Base-by-base conservation (phyloP, 345 rosid genomes). In the Camelina hispida region DNA sequence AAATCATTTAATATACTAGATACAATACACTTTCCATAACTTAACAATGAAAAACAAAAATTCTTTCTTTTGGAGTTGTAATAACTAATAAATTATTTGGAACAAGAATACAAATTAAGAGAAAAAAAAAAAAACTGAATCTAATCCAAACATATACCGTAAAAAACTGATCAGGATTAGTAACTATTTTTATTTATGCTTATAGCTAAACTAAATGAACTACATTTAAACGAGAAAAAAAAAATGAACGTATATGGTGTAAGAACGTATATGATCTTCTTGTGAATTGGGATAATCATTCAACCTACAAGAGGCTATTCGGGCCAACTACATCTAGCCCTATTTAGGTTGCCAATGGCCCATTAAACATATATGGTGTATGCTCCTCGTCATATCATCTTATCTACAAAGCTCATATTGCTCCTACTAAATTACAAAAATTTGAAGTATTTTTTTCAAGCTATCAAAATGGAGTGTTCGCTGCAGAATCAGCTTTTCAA, bases 401-500 rank as follows among this genome's bases (percentile, higher is more conserved):
- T 76, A 76, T 76, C 79, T 42, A 20, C 57, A 76, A 69, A 44
- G 32, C 25, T 8, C 55, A 69, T 25, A 69, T 62, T 69, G 55
- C 42, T 53, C 9, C 32, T 35, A 62, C 72, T 64, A 55, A 66
- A 64, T 9, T 70, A 75, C 68, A 68, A 76, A 69, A 62, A 9
- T 2, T 3, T 37, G 38, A 38, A 35, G 2, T 37, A 67, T 28
- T 17, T 61, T 62, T 69, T 15, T 23, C 37, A 64, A 48, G 53
- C 46, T 17, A 64, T 56, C 7, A 47, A 37, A 77, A 42, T 77
- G 80, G 80, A 77, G 66, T 47, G 13, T 56, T 64, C 66, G 40
- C 42, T 74, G 32, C 75, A 62, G 59, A 66, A 70, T 25, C 87
- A 63, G 34, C 38, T 78, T 23, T 63, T 73, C 57, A 75, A 47